A percentile compares a stretch with the other conserved stretches of the same genome.
phyloP scores from a whole-genome alignment of 768 basidiomycete genomes.

The Auricularia sp. region DNA sequence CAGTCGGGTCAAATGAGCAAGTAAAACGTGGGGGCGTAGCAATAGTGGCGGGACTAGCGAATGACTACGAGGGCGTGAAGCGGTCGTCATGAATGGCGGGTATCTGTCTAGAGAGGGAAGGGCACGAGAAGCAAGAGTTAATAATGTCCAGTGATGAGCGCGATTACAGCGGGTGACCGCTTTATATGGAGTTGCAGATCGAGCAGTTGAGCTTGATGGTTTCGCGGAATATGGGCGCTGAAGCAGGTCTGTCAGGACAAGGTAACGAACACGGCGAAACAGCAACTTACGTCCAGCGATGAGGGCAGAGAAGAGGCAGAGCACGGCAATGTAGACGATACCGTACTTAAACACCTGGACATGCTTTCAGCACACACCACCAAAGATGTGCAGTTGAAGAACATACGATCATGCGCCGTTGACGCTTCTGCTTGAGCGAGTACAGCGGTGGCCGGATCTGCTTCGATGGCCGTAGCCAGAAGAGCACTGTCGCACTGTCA shows the following conservation, averaged over 20 bases:
- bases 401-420: slow-evolving; percentile 82
- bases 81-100: neutral
- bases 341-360: slow-evolving; percentile 77
- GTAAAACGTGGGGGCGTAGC: no score
- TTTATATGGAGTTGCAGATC: slow-evolving; percentile 36
- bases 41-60: no score
- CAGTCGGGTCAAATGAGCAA: no score
- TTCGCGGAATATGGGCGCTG: slow-evolving; percentile 55
- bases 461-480: slow-evolving; percentile 92
- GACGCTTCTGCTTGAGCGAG: slow-evolving; percentile 79
- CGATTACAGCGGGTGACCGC: neutral
- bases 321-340: slow-evolving; percentile 57
- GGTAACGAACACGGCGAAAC: slow-evolving; percentile 9
- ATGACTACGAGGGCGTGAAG: no score
- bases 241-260: slow-evolving; percentile 7
- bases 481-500: slow-evolving; percentile 12
- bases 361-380: slow-evolving; percentile 10
- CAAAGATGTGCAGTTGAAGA: neutral
- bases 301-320: slow-evolving; percentile 63
- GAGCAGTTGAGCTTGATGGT: slow-evolving; percentile 52
- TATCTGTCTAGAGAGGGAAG: neutral
- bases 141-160: neutral
- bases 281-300: slow-evolving; percentile 36
- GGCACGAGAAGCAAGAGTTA: neutral
- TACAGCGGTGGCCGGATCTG: slow-evolving; percentile 90